phyloP scores from a whole-genome alignment of 306 rosid genomes.

The Prosopis cineraria region DNA sequence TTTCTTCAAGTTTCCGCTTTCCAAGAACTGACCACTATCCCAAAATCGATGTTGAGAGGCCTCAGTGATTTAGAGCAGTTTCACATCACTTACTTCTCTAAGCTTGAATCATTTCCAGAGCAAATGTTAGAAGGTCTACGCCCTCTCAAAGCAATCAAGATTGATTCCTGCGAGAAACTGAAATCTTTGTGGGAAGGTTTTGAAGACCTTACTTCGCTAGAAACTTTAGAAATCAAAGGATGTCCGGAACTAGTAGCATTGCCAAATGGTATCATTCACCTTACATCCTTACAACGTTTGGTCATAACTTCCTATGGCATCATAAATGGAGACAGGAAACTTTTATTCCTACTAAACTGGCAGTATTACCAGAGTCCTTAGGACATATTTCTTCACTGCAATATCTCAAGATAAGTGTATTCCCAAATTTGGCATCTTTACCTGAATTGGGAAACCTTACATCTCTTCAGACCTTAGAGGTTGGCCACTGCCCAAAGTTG shows the following conservation, averaged over 20 bases:
- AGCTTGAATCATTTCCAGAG: constrained; percentile 10
- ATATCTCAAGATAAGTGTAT: constrained; percentile 2
- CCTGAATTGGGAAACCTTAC: constrained; percentile 1
- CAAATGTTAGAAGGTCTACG: neutral
- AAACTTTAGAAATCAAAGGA: neutral
- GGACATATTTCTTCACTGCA: constrained; percentile 8
- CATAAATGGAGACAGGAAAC: neutral
- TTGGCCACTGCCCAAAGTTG: neutral
- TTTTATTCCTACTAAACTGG: neutral
- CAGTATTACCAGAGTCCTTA: neutral
- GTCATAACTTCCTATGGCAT: neutral
- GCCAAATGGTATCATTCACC: constrained; percentile 4
- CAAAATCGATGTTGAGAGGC: neutral
- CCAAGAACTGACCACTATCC: neutral
- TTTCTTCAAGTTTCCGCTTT: neutral
- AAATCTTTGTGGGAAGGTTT: constrained; percentile 8
- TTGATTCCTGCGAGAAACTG: neutral
- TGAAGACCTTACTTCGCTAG: neutral
- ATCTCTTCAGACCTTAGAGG: neutral
- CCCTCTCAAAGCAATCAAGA: neutral
- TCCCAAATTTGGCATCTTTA: neutral
- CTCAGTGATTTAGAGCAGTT: neutral
- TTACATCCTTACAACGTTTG: neutral
- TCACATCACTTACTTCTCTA: constrained; percentile 1
- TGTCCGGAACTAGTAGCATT: neutral